These are phyloP conservation scores for Coelastrella sp. DNA, from an alignment of 139 green algal genomes.

Conservation along the genomic window DNA sequence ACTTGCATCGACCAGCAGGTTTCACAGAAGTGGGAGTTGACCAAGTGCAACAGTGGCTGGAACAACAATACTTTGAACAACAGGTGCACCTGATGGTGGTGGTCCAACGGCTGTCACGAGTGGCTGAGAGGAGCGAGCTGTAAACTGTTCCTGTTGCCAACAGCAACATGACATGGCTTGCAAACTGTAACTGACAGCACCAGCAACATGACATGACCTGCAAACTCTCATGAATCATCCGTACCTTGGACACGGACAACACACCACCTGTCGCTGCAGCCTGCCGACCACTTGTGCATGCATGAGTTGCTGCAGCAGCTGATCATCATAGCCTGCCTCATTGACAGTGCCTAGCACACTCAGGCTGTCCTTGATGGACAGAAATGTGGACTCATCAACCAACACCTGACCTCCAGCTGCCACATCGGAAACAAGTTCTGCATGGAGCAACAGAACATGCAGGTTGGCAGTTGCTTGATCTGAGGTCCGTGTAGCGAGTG, in stretches of 20 bases:
- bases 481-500: too few species aligned
- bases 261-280: conserved; percentile 23
- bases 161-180: neutral
- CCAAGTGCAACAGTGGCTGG: too few species aligned
- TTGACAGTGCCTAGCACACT: conserved; percentile 38
- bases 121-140: too few species aligned
- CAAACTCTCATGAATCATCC: neutral
- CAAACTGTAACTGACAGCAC: neutral
- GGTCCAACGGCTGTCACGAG: too few species aligned
- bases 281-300: conserved; percentile 11
- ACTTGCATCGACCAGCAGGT: too few species aligned
- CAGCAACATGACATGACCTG: neutral
- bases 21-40: too few species aligned
- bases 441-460: neutral
- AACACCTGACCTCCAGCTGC: conserved; percentile 41
- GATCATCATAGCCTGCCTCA: conserved; percentile 25
- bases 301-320: conserved; percentile 34
- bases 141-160: neutral
- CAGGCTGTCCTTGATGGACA: conserved; percentile 31
- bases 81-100: too few species aligned
- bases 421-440: neutral
- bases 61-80: too few species aligned
- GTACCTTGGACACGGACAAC: neutral
- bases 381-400: conserved; percentile 38
- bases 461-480: neutral